Evolutionary conservation across 2,329 filamentous ascomycete genomes (phyloP).

Genomic region (Cladorrhinum sp.): DNA sequence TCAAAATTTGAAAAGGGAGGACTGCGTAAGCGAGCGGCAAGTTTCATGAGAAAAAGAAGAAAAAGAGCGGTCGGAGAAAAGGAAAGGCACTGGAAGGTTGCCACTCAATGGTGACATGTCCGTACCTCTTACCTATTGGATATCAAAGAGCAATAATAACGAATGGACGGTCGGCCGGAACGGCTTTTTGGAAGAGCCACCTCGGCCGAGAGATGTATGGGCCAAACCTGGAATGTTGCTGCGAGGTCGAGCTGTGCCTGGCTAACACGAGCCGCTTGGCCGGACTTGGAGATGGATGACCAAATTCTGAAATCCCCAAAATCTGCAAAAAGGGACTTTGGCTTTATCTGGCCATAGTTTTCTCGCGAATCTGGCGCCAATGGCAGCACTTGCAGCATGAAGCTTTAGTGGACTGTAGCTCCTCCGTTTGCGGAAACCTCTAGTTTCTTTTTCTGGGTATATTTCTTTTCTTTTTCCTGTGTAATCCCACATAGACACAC

Average conservation of each 20-base stretch:
- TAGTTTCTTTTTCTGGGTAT: neutral
- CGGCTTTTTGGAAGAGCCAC: neutral
- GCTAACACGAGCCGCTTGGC: neutral
- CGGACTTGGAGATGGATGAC: neutral
- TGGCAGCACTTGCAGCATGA: slow-evolving; percentile 1
- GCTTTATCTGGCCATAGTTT: neutral
- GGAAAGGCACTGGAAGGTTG: neutral
- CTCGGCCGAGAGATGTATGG: neutral
- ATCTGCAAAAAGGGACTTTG: neutral
- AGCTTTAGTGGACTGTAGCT: neutral
- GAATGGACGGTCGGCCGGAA: neutral
- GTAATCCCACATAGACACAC: neutral
- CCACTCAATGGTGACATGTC: neutral
- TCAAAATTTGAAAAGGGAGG: neutral
- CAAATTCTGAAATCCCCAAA: neutral
- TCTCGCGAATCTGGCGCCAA: slow-evolving; percentile 9
- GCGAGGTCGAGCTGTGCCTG: neutral
- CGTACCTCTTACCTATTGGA: neutral
- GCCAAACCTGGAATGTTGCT: neutral
- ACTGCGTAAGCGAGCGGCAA: neutral
- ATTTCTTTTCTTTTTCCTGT: slow-evolving; percentile 5
- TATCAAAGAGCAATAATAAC: neutral
- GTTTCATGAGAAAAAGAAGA: neutral
- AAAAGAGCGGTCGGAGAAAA: neutral
- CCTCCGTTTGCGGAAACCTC: slow-evolving; percentile 8